Evolutionary conservation across 2,329 filamentous ascomycete species (phyloP).

Genomic region (Exophiala oligosperma): DNA sequence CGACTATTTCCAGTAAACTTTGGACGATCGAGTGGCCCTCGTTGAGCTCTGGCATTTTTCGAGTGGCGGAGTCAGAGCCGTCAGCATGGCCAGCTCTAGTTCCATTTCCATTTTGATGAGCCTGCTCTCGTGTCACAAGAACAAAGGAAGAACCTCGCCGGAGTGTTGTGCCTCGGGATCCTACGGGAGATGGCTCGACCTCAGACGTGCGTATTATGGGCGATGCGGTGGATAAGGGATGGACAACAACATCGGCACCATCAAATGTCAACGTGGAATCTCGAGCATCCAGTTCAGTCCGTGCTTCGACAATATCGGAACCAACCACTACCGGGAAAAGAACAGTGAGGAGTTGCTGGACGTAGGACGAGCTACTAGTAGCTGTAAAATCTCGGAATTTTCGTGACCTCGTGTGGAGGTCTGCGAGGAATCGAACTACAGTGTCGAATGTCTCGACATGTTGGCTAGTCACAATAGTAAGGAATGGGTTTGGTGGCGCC

Average conservation of each 20-base stretch:
- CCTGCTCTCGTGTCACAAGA: constrained; percentile 61
- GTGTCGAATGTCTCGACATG: constrained; percentile 70
- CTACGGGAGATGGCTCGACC: constrained; percentile 51
- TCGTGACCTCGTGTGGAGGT: constrained; percentile 73
- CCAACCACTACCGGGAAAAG: constrained; percentile 88
- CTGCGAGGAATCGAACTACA: constrained; percentile 74
- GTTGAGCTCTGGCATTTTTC: constrained; percentile 47
- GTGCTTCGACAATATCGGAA: constrained; percentile 76
- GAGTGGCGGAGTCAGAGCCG: constrained; percentile 47
- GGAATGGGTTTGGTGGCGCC: constrained; percentile 29
- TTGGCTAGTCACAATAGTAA: constrained; percentile 43
- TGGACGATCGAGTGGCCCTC: constrained; percentile 72
- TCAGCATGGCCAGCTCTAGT: constrained; percentile 47
- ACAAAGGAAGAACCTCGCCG: constrained; percentile 89
- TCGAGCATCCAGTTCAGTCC: constrained; percentile 82
- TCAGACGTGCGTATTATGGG: constrained; percentile 75
- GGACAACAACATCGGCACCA: constrained; percentile 79
- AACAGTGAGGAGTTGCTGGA: constrained; percentile 74
- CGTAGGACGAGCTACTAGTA: constrained; percentile 67
- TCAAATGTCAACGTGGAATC: constrained; percentile 82
- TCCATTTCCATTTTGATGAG: constrained; percentile 12
- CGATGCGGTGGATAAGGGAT: constrained; percentile 64
- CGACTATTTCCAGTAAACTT: constrained; percentile 72
- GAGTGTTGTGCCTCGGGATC: constrained; percentile 41
- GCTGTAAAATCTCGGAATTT: constrained; percentile 81